These are phyloP conservation scores for Thymus mandschuricus DNA, from an alignment of 257 asterid genomes.

Conservation along the genomic window DNA sequence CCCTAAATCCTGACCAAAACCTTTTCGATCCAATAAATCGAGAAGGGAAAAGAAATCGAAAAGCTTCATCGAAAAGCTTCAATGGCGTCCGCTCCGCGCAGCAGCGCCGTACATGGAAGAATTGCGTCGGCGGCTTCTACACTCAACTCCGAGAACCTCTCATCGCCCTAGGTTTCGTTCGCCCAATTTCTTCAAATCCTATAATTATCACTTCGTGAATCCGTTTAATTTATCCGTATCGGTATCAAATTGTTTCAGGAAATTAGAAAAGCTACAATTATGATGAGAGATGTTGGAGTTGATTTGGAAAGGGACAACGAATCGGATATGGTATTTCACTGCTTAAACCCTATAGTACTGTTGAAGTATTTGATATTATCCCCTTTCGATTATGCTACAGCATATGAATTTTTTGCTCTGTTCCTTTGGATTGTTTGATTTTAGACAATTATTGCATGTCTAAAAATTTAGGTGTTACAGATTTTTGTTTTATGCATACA, in stretches of 20 bases:
- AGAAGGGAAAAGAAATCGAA: too few relatives aligned
- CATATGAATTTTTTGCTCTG: neutral
- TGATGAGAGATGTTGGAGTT: conserved; percentile 76
- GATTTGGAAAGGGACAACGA: conserved; percentile 26
- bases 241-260: conserved; percentile 50
- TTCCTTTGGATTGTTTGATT: neutral
- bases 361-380: neutral
- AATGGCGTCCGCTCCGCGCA: conserved; percentile 83
- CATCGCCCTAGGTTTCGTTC: conserved; percentile 43
- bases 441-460: neutral
- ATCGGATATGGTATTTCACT: conserved; percentile 53
- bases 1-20: too few relatives aligned
- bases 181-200: conserved; percentile 22
- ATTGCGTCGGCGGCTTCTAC: conserved; percentile 54
- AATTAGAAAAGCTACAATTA: conserved; percentile 56
- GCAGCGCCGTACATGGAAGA: conserved; percentile 49
- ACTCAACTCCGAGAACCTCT: conserved; percentile 67
- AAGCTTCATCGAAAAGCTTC: neutral
- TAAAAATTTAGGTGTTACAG: too few relatives aligned
- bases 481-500: too few relatives aligned
- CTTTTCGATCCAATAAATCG: too few relatives aligned
- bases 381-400: neutral
- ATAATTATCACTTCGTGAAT: neutral
- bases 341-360: conserved; percentile 43
- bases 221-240: neutral